phyloP scores from a whole-genome alignment of 2,329 filamentous ascomycete genomes.

The Microsporum canis region DNA sequence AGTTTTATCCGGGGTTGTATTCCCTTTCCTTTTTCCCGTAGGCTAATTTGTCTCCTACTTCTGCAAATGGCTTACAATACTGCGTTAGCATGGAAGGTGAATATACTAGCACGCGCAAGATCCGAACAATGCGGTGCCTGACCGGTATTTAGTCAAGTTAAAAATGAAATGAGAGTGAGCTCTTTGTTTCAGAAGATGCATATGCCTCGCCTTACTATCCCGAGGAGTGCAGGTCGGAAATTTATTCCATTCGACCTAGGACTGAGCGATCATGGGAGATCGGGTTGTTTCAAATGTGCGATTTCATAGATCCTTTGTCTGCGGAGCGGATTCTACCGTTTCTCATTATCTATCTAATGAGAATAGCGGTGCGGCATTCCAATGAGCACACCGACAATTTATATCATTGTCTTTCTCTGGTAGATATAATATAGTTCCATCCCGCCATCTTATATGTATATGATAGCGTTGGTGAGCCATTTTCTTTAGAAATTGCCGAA shows the following conservation, averaged over 20 bases:
- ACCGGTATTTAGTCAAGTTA: not conserved
- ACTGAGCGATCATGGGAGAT: not conserved
- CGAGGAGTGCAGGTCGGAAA: not conserved
- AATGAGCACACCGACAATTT: not conserved
- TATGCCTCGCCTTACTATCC: not conserved
- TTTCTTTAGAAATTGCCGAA: not conserved
- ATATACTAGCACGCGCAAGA: not conserved
- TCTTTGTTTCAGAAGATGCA: not conserved
- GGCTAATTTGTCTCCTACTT: not conserved
- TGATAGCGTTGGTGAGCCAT: not conserved
- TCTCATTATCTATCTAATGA: not conserved
- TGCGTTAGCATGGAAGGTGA: not conserved
- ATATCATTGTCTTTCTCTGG: not conserved
- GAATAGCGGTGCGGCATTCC: not conserved
- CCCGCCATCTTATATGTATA: not conserved
- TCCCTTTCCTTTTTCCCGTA: not conserved
- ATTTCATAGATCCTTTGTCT: not conserved
- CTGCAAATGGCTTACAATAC: not conserved
- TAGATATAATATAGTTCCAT: not conserved
- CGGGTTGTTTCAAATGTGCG: not conserved
- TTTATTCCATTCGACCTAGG: slow-evolving; percentile 1
- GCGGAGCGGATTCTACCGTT: not conserved
- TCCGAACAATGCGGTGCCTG: not conserved
- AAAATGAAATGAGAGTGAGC: not conserved
- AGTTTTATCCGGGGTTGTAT: not conserved